These are phyloP conservation scores for Macrotyloma uniflorum DNA, from an alignment of 306 rosid genomes.

Conservation along the genomic window DNA sequence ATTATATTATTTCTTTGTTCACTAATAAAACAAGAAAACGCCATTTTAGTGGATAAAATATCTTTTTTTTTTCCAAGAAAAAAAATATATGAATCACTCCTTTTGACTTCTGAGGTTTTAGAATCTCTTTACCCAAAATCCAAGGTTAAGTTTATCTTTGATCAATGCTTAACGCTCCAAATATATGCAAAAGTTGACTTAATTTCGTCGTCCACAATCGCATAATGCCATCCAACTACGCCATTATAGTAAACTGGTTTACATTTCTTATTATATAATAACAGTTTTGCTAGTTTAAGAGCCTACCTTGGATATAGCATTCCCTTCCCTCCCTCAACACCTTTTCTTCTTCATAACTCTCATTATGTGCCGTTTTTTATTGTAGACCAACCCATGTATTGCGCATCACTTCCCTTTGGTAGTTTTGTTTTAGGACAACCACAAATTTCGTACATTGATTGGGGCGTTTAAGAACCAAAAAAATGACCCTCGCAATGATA, in stretches of 20 bases:
- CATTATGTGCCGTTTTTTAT: constrained; percentile 1
- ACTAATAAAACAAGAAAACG: background rate
- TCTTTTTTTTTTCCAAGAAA: background rate
- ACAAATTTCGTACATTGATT: background rate
- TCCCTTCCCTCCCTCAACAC: background rate
- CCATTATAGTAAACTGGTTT: background rate
- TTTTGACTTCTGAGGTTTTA: background rate
- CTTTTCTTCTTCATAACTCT: background rate
- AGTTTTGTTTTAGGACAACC: constrained; percentile 19
- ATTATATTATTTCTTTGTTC: background rate
- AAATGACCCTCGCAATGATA: constrained; percentile 7
- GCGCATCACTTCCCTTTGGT: constrained; percentile 1
- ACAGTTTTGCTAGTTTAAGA: background rate
- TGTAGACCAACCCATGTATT: background rate
- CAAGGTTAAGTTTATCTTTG: background rate
- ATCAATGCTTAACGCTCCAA: background rate
- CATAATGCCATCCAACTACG: no score
- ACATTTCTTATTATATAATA: background rate
- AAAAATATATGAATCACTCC: background rate
- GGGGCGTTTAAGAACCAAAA: background rate
- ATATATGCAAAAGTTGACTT: background rate
- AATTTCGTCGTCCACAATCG: background rate
- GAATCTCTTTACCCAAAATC: background rate
- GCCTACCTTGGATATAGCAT: background rate
- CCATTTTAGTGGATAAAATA: background rate